A percentile compares a stretch with the other conserved stretches of the same genome.
phyloP scores from a whole-genome alignment of 1,139 yeast genomes.

The Sugiyamaella japonica region DNA sequence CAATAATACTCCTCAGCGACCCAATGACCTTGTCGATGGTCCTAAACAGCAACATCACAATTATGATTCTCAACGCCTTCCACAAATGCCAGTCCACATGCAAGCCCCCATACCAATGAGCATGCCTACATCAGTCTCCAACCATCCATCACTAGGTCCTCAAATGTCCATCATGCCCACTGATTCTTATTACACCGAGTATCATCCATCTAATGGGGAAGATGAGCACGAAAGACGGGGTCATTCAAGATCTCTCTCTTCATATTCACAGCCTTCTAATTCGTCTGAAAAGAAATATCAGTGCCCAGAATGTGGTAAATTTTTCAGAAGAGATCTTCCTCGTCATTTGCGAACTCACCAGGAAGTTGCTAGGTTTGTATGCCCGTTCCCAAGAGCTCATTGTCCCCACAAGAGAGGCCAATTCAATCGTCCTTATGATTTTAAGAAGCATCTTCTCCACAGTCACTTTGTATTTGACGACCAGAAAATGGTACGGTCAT shows the following conservation, averaged over 20 bases:
- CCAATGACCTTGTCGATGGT: background rate
- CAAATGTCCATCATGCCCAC: background rate
- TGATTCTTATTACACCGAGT: background rate
- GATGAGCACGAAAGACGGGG: conserved; percentile 2
- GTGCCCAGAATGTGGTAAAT: conserved; percentile 59
- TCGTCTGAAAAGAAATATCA: conserved; percentile 33
- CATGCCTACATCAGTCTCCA: too few species aligned
- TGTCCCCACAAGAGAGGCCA: conserved; percentile 64
- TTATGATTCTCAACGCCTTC: background rate
- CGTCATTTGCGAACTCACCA: conserved; percentile 68
- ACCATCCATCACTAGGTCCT: background rate
- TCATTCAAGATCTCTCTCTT: conserved; percentile 9
- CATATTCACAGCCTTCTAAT: conserved; percentile 3
- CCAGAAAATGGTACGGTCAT: conserved; percentile 44
- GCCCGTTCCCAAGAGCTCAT: conserved; percentile 55
- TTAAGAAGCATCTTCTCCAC: conserved; percentile 64
- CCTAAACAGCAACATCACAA: background rate
- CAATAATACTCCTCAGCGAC: background rate
- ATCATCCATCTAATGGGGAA: background rate
- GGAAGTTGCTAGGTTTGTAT: conserved; percentile 55
- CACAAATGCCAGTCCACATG: conserved; percentile 1
- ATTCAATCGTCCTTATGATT: conserved; percentile 70
- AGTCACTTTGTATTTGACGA: conserved; percentile 59
- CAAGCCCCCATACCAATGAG: background rate
- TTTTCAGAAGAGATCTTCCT: conserved; percentile 61